These are phyloP conservation scores for Magnolia officinalis DNA, from an alignment of 164 flowering plant genomes.

Conservation along the genomic window DNA sequence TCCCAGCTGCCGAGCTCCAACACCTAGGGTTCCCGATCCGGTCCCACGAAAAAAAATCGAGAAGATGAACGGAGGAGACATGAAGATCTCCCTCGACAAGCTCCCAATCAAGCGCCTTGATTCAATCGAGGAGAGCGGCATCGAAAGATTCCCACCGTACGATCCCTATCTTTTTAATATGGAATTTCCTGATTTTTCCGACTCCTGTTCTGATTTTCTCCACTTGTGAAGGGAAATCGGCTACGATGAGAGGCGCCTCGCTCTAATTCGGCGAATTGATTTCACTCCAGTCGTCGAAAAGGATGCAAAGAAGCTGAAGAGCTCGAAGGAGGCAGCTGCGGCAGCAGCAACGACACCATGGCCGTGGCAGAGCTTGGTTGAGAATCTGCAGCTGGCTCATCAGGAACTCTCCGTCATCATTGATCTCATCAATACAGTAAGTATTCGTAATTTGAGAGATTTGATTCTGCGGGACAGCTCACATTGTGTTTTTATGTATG, in stretches of 20 bases:
- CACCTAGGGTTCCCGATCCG: too few species aligned
- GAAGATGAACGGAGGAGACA: constrained; percentile 41
- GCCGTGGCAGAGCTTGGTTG: constrained; percentile 87
- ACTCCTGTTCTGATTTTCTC: not conserved
- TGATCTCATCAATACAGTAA: constrained; percentile 81
- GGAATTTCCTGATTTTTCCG: not conserved
- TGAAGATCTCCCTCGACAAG: constrained; percentile 78
- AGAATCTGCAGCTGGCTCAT: constrained; percentile 80
- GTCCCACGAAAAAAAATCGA: not conserved
- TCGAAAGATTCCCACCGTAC: constrained; percentile 73
- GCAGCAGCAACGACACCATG: constrained; percentile 36
- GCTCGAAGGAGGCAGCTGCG: constrained; percentile 38
- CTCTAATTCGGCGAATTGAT: constrained; percentile 73
- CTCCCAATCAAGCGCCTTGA: constrained; percentile 88
- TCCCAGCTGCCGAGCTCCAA: too few species aligned
- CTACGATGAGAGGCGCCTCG: constrained; percentile 76
- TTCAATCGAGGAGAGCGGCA: constrained; percentile 73
- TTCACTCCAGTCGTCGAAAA: constrained; percentile 86
- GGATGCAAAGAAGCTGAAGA: constrained; percentile 72
- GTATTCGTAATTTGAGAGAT: not conserved
- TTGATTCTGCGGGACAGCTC: not conserved
- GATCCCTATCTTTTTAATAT: not conserved
- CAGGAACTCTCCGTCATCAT: constrained; percentile 90
- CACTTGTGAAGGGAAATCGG: constrained; percentile 48
- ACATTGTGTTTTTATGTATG: not conserved